A percentile compares a stretch with the other conserved stretches of the same genome.
Evolutionary conservation across 768 basidiomycete species (phyloP).

Genomic region (Cyathus striatus): DNA sequence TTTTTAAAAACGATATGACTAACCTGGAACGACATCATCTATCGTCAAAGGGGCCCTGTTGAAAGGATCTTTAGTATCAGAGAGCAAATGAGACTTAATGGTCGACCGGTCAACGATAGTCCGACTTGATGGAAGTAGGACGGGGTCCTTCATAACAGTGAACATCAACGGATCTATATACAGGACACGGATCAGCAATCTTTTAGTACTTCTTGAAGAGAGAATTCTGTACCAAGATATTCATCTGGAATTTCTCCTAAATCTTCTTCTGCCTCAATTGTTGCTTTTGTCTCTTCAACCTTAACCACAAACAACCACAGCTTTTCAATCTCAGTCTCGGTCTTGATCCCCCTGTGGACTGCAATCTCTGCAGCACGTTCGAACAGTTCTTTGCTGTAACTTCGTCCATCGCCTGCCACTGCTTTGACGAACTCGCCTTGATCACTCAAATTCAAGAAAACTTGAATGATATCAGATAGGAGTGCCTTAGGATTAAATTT

Average conservation of each 20-base stretch:
- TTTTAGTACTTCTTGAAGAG: conserved; percentile 1
- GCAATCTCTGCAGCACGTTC: conserved; percentile 71
- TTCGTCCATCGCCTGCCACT: conserved; percentile 91
- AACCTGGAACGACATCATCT: conserved; percentile 76
- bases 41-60: conserved; percentile 81
- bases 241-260: conserved; percentile 93
- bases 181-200: conserved; percentile 5
- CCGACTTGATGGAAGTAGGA: conserved; percentile 79
- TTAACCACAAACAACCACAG: conserved; percentile 67
- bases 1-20: conserved; percentile 19
- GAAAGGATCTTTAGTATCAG: conserved; percentile 92
- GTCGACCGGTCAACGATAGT: conserved; percentile 81
- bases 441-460: conserved; percentile 85
- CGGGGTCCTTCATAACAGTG: conserved; percentile 93
- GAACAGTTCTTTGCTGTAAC: conserved; percentile 82
- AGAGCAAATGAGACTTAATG: conserved; percentile 92
- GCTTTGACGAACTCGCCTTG: conserved; percentile 76
- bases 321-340: conserved; percentile 68
- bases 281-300: conserved; percentile 80
- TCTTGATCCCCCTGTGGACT: conserved; percentile 59
- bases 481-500: conserved; percentile 82
- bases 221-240: conserved; percentile 65
- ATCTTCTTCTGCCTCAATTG: conserved; percentile 85
- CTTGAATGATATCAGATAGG: conserved; percentile 81
- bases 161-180: conserved; percentile 80